phyloP scores from a whole-genome alignment of 2,329 filamentous ascomycete species.

The Colletotrichum filicis region DNA sequence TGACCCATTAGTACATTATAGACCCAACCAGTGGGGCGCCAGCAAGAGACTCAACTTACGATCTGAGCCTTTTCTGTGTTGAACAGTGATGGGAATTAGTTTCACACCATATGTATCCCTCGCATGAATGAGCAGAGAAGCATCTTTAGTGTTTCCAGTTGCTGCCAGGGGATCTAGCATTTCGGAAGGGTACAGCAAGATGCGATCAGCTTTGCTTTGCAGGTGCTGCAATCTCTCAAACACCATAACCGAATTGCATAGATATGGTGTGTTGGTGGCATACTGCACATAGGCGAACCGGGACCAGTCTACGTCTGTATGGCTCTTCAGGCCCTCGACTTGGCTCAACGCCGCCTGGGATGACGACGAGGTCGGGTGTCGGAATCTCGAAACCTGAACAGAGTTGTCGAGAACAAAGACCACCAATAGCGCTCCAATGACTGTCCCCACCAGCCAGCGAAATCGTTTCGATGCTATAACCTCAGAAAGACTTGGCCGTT shows the following conservation, averaged over 20 bases:
- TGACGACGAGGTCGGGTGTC: not conserved
- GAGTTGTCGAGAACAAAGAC: not conserved
- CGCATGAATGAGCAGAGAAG: slow-evolving; percentile 52
- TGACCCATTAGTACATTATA: not conserved
- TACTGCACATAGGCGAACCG: slow-evolving; percentile 61
- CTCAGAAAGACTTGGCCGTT: not conserved
- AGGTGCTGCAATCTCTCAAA: slow-evolving; percentile 56
- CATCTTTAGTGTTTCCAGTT: slow-evolving; percentile 42
- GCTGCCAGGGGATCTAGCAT: slow-evolving; percentile 48
- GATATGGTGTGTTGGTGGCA: slow-evolving; percentile 57
- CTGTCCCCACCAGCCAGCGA: not conserved
- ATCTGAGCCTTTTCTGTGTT: slow-evolving; percentile 48
- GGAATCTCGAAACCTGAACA: not conserved
- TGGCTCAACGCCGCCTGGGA: not conserved
- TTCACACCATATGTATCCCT: slow-evolving; percentile 57
- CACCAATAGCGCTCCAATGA: not conserved
- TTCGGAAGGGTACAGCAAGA: slow-evolving; percentile 57
- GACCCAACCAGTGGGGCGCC: no score
- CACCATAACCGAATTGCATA: slow-evolving; percentile 63
- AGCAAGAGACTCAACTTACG: slow-evolving; percentile 41
- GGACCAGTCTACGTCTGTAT: slow-evolving; percentile 50
- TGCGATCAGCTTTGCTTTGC: slow-evolving; percentile 54
- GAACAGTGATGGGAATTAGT: slow-evolving; percentile 53
- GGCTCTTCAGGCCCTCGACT: not conserved
- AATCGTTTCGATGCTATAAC: not conserved